phyloP scores from a whole-genome alignment of 2,329 filamentous ascomycete genomes.

The Lasiodiplodia citricola region DNA sequence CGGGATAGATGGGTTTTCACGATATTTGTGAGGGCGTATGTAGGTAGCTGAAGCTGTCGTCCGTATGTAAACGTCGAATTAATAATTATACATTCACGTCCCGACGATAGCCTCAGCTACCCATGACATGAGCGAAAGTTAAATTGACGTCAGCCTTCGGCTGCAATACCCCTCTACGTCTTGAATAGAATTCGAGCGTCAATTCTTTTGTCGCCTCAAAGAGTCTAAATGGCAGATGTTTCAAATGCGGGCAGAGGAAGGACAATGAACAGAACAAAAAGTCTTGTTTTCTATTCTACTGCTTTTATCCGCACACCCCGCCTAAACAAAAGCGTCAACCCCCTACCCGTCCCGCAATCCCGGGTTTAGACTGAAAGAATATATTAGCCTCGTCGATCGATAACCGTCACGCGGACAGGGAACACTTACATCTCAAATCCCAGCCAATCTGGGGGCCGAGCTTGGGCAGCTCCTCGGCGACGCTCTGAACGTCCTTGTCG shows the following conservation, averaged over 20 bases:
- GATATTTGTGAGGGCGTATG: too few relatives aligned
- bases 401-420: background rate
- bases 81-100: background rate
- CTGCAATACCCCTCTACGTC: too few relatives aligned
- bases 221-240: background rate
- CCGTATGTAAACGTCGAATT: too few relatives aligned
- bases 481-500: slow-evolving; percentile 98
- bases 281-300: slow-evolving; percentile 4
- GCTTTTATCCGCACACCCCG: background rate
- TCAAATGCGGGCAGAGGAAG: background rate
- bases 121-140: background rate
- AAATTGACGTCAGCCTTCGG: too few relatives aligned
- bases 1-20: too few relatives aligned
- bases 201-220: background rate
- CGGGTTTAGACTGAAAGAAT: slow-evolving; percentile 3
- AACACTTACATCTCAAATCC: slow-evolving; percentile 62
- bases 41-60: too few relatives aligned
- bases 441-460: slow-evolving; percentile 86
- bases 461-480: slow-evolving; percentile 89
- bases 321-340: background rate
- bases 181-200: too few relatives aligned
- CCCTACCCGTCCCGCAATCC: background rate
- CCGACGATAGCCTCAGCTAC: background rate
- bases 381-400: background rate
- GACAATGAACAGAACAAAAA: background rate